Percentiles rank a stretch among this genome's conserved stretches.
Evolutionary conservation across 164 flowering plant genomes (phyloP).

Genomic region (Umbilicus rupestris): DNA sequence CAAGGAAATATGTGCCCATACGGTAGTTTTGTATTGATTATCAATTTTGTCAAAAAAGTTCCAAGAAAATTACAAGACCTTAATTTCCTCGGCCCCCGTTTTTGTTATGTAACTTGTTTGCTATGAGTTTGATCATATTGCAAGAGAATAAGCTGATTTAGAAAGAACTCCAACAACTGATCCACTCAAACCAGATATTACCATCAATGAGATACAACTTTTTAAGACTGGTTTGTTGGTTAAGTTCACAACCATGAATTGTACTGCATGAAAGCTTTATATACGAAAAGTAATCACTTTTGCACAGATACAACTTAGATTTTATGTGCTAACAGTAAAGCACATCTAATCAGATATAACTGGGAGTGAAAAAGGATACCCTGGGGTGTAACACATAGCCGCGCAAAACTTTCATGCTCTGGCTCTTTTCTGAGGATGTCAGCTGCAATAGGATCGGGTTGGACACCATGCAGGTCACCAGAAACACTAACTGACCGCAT

Average conservation of each 20-base stretch:
- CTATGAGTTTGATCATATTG: neutral
- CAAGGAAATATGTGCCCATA: neutral
- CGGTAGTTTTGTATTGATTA: neutral
- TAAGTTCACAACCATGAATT: neutral
- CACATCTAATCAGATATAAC: neutral
- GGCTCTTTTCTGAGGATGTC: slow-evolving; percentile 94
- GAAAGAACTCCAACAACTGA: neutral
- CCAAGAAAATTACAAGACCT: neutral
- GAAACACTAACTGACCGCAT: slow-evolving; percentile 88
- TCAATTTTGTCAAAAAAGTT: neutral
- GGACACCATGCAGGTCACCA: slow-evolving; percentile 96
- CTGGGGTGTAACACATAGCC: slow-evolving; percentile 57
- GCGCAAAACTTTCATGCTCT: slow-evolving; percentile 83
- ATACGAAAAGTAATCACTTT: neutral
- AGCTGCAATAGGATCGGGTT: slow-evolving; percentile 94
- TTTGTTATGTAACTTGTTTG: neutral
- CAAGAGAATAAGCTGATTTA: neutral
- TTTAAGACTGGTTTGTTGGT: neutral
- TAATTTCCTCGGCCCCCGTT: neutral
- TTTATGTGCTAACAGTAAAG: neutral
- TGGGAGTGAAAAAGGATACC: slow-evolving; percentile 34
- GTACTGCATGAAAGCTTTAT: neutral
- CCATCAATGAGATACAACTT: neutral
- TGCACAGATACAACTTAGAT: neutral
- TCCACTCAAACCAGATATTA: neutral